Base-by-base conservation (phyloP, 2,329 filamentous ascomycete genomes). In the Talaromyces marneffei region DNA sequence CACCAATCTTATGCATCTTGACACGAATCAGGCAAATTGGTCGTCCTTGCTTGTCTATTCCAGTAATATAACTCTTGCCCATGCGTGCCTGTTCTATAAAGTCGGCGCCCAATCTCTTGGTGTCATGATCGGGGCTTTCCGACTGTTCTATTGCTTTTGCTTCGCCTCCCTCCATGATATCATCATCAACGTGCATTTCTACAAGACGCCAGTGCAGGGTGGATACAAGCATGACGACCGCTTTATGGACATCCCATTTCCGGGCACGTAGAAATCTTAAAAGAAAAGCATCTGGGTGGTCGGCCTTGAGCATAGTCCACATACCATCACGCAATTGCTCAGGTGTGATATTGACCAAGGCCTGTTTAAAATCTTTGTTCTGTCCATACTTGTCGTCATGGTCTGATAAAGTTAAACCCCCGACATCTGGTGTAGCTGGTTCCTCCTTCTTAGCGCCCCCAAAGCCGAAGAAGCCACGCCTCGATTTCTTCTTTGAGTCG, bases 201-300 rank as follows among this genome's bases (percentile, higher is more conserved):
- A 83, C 81, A 61, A 86, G 78, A 66, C 94, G 86, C 94, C 94
- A 99, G 73, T 91, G 89, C 84, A 97, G 90, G 0, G 94, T 96
- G 2, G 91, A 91, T 46, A 99, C 84, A 74, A 97, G 79, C 94
- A 99, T 99, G 66, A 96, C 84, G 27, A 97, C 82, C 3, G 94
- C 94, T 72, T 91, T 92, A 57, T 96, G 88, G 18, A 96, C 87
- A 71, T 99, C 91, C 94, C 94, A 99, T 77, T 96, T 96, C 50
- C 92, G 83, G n/a, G 92, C 92, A 57, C 92, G 83, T 61, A 96
- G 79, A 75, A 96, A 96, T 44, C 92, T 86, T 61, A 96, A 78
- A 16, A 93, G 78, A 18, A 95, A 79, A 2, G 88, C 89, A 76
- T 99, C 94, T 0, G 94, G 94, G 72, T 97, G 86, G 71, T 99